Base-by-base conservation (phyloP, 1,139 yeast genomes). In the Spathaspora jeffriesii region DNA sequence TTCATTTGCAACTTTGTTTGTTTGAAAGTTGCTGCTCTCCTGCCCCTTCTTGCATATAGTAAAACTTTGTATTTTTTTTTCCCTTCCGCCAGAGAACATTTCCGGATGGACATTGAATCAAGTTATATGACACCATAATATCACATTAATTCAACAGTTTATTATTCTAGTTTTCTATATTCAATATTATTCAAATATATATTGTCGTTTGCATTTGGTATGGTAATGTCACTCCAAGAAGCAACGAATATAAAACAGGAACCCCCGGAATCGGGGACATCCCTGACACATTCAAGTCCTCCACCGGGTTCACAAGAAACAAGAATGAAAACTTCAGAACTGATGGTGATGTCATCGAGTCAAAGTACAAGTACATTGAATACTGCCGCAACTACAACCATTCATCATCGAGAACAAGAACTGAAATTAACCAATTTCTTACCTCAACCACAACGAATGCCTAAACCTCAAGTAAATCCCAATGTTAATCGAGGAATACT, bases 311-410 rank as follows among this genome's bases (percentile, higher is more conserved):
- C 41, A 38, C 30, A 22, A 21, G 30, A 30, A 3, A 5, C 17
- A 13, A 7, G 32, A 21, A 27, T 25, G 38, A 40, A 30, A 20
- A 21, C 30, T 27, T 34, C 41, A 22, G 14, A 28, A 32, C 17
- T 40, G 15, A 7, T 42, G 5, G 30, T 38, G 17, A 37, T 42
- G 17, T 17, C 40, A 22, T 21, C 48, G 6, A 11, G 42, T 9
- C 40, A 20, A n/a, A 46, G 44, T 15, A 43, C 15, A 13, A 39
- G 40, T 18, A 38, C 43, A 5, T 34, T 46, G 17, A 46, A 43
- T 28, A 22, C 45, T 15, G 21, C 22, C 6, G 22, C 40, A 11
- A 43, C 45, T 7, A 15, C 42, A 6, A 43, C 45, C 8, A 43
- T 43, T 10, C 45, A 43, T 23, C 41, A 38, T 25, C 34, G 32